These are phyloP conservation scores for Lepiota subincarnata DNA, from an alignment of 768 basidiomycete species.

Conservation along the genomic window DNA sequence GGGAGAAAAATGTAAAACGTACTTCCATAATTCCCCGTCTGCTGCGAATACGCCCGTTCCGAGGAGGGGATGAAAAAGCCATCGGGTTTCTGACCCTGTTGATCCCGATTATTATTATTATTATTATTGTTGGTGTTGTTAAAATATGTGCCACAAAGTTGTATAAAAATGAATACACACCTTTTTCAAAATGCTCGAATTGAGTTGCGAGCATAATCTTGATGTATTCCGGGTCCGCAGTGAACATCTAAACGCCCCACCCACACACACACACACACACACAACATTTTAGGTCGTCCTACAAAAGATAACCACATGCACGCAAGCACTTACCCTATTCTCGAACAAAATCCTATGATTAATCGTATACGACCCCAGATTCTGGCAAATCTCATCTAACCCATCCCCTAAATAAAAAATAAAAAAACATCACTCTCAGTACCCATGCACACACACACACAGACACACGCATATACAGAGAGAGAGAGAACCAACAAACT, in stretches of 20 bases:
- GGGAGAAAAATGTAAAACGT: constrained; percentile 14
- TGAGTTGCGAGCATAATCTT: constrained; percentile 40
- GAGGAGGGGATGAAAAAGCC: constrained; percentile 27
- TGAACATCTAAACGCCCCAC: neutral
- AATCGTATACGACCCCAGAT: constrained; percentile 17
- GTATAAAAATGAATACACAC: too few species aligned
- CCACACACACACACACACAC: neutral
- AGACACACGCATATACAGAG: too few species aligned
- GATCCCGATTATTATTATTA: too few species aligned
- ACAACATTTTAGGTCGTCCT: too few species aligned
- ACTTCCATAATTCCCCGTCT: constrained; percentile 66
- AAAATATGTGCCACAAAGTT: too few species aligned
- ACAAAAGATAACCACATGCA: neutral
- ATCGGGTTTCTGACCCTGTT: constrained; percentile 20
- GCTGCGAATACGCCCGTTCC: constrained; percentile 53
- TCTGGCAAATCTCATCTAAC: constrained; percentile 20
- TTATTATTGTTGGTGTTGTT: too few species aligned
- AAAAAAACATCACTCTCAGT: constrained; percentile 16
- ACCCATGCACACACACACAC: neutral
- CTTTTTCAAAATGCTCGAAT: constrained; percentile 37
- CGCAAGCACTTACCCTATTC: constrained; percentile 19
- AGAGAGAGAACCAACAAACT: neutral
- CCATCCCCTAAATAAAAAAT: constrained; percentile 16
- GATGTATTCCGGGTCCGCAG: constrained; percentile 6
- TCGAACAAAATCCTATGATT: constrained; percentile 21